Percentiles rank a stretch among this genome's conserved stretches.
Conservation (phyloP, 1,139 yeast species). For the Ogataea hybrid region DNA sequence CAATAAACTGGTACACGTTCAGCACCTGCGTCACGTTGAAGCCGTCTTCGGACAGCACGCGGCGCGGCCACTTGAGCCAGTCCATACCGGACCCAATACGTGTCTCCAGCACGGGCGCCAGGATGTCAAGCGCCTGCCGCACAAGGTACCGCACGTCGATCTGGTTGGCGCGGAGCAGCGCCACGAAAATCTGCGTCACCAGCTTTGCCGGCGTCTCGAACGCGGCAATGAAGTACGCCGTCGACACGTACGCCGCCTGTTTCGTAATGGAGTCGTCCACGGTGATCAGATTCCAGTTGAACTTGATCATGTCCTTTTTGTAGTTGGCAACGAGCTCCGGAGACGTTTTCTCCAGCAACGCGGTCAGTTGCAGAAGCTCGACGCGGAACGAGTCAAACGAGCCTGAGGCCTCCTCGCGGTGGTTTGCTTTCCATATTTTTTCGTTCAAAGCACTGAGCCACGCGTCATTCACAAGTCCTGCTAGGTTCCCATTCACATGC, state of each 20-base stretch:
- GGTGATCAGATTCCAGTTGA: constrained; percentile 92
- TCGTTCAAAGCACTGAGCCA: constrained; percentile 68
- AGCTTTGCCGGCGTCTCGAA: constrained; percentile 89
- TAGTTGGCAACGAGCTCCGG: constrained; percentile 59
- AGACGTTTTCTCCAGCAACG: constrained; percentile 70
- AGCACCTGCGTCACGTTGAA: constrained; percentile 79
- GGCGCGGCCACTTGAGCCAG: constrained; percentile 96
- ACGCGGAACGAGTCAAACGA: constrained; percentile 72
- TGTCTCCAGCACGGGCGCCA: constrained; percentile 85
- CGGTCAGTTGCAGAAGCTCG: constrained; percentile 78
- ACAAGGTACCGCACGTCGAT: constrained; percentile 83
- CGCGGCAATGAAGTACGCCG: constrained; percentile 80
- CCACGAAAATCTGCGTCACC: constrained; percentile 90
- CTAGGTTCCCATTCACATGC: constrained; percentile 46
- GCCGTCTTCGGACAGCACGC: constrained; percentile 89
- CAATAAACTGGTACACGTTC: constrained; percentile 87
- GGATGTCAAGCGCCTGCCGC: constrained; percentile 79
- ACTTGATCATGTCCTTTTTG: constrained; percentile 85
- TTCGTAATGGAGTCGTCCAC: constrained; percentile 87
- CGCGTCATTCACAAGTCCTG: constrained; percentile 41
- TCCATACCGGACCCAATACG: constrained; percentile 67
- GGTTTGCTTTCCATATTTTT: constrained; percentile 70
- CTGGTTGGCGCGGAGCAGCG: constrained; percentile 80
- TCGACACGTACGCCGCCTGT: constrained; percentile 89
- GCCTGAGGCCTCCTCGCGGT: constrained; percentile 62